Evolutionary conservation across 805 yeast species (phyloP).

Genomic region (Pichia manshurica): DNA sequence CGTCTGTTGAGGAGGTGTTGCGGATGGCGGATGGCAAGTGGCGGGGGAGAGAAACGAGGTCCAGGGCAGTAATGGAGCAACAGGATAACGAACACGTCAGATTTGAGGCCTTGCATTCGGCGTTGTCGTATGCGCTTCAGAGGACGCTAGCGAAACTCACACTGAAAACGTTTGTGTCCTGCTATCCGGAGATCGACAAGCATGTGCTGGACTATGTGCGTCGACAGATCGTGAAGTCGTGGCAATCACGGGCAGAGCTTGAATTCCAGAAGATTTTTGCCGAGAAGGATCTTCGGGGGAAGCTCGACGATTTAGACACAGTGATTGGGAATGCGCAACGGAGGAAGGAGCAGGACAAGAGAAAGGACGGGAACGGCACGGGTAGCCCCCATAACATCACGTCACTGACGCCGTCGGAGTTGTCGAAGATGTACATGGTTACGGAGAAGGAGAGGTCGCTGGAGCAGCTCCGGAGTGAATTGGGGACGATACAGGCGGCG

Average conservation of each 20-base stretch:
- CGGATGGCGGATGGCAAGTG: no score
- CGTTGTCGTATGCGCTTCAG: conserved; percentile 31
- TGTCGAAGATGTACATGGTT: conserved; percentile 17
- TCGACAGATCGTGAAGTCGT: conserved; percentile 39
- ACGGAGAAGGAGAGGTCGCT: conserved; percentile 12
- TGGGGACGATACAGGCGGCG: conserved; percentile 4
- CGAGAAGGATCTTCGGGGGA: conserved; percentile 39
- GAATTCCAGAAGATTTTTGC: conserved; percentile 44
- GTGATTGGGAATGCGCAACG: conserved; percentile 36
- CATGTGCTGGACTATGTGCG: conserved; percentile 39
- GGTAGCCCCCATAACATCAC: conserved; percentile 11
- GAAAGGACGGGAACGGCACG: conserved; percentile 2
- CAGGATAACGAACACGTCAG: conserved; percentile 25
- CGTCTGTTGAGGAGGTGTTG: background rate
- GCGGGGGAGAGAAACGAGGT: no score
- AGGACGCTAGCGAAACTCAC: conserved; percentile 42
- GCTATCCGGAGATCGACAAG: conserved; percentile 43
- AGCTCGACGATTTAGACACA: conserved; percentile 44
- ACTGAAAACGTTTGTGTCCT: conserved; percentile 37
- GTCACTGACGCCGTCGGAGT: conserved; percentile 15
- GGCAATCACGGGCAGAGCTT: conserved; percentile 36
- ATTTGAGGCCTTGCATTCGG: conserved; percentile 30
- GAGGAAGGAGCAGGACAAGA: conserved; percentile 11
- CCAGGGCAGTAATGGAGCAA: no score
- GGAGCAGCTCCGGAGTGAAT: conserved; percentile 5